Base-by-base conservation (phyloP, 2,329 filamentous ascomycete genomes). In the Colletotrichum endophyticum region DNA sequence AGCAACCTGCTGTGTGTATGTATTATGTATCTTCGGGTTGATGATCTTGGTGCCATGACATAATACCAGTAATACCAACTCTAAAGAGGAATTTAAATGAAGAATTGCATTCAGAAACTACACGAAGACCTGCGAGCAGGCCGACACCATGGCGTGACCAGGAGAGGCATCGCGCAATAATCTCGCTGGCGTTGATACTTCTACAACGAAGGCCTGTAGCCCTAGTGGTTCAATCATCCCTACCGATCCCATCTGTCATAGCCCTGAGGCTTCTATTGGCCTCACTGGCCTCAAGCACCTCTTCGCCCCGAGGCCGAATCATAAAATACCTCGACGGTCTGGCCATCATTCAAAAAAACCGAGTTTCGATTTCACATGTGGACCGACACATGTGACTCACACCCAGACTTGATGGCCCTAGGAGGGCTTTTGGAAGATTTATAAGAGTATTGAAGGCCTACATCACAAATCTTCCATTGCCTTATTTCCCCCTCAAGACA, bases 1-100 rank as follows among this genome's bases (percentile, higher is more conserved):
- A 0, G 39, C 0, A 44, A 44, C 39, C 19, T 44, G 39, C 39
- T n/a, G 19, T 1, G 0, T 1, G 39, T 6, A 0, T 44, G 39
- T 44, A 19, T 44, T 6, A 11, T 44, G 39, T 44, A 0, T 44
- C 39, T 12, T 4, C 11, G 39, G 39, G 39, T 19, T 44, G 39
- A 1, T 44, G n/a, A 19, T 44, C 19, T 44, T 44, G 19, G 39
- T 0, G 39, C 1, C 39, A n/a, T 44, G 19, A 6, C 11, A 8
- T 36, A 34, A 32, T 32, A 32, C 30, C 4, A 32, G 30, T 32
- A 32, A 32, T 32, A 13, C 13, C 34, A 36, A 36, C 13, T 36
- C 34, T 36, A 4, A 8, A 36, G 34, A 36, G 34, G 32, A 34
- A 1, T 4, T 15, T 2, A 7, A 34, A 34, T 34, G 2, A 36